Evolutionary conservation across 768 basidiomycete genomes (phyloP).

Genomic region (Suillus alpinus): DNA sequence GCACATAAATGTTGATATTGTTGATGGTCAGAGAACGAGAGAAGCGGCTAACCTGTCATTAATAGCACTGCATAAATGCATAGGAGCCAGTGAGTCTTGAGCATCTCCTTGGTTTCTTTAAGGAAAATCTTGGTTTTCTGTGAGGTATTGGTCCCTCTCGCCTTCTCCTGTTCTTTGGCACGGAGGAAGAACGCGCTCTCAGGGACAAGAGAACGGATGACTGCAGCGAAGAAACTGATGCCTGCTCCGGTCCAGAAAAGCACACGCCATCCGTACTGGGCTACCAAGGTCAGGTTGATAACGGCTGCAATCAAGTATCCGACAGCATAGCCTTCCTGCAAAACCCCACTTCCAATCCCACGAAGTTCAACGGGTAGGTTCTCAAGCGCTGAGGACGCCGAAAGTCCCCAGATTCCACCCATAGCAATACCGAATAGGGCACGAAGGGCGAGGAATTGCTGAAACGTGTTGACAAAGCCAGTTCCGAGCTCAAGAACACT

Average conservation of each 20-base stretch:
- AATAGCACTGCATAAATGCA: constrained; percentile 83
- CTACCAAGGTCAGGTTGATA: constrained; percentile 68
- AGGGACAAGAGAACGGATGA: constrained; percentile 63
- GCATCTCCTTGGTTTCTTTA: constrained; percentile 69
- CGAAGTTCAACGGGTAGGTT: constrained; percentile 85
- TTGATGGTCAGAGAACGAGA: background rate
- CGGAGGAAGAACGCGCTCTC: constrained; percentile 75
- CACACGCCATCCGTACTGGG: constrained; percentile 56
- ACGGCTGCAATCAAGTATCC: constrained; percentile 85
- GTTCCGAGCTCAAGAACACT: constrained; percentile 72
- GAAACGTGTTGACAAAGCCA: constrained; percentile 76
- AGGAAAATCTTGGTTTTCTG: constrained; percentile 72
- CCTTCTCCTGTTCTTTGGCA: constrained; percentile 55
- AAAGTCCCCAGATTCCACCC: constrained; percentile 89
- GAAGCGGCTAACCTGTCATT: constrained; percentile 51
- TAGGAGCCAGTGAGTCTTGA: constrained; percentile 76
- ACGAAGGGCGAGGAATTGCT: constrained; percentile 77
- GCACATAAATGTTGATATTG: background rate
- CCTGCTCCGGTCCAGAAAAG: constrained; percentile 82
- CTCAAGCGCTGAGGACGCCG: constrained; percentile 81
- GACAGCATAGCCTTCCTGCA: constrained; percentile 88
- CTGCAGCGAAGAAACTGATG: constrained; percentile 66
- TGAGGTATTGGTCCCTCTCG: constrained; percentile 31
- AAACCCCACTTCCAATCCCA: constrained; percentile 78
- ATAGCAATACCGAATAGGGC: constrained; percentile 84